A percentile compares a stretch with the other conserved stretches of the same genome.
Conservation (phyloP, 176 grass and related monocot species). For the Zea mays region DNA sequence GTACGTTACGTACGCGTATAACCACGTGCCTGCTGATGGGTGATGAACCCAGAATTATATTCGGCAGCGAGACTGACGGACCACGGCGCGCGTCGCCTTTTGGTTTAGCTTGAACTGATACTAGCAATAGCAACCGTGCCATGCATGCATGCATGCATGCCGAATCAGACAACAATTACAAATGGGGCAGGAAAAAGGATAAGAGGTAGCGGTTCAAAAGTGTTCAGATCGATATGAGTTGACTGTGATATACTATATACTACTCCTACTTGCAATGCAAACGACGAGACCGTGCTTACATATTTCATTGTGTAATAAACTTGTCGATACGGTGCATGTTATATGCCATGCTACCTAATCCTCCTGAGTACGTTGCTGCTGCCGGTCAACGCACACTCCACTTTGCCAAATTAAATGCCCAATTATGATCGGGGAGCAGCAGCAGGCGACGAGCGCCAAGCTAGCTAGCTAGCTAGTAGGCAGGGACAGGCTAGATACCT, state of each 20-base stretch:
- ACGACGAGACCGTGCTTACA: neutral
- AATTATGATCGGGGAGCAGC: conserved; percentile 24
- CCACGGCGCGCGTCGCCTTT: conserved; percentile 16
- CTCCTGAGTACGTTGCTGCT: neutral
- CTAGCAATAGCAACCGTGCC: neutral
- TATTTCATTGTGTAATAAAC: neutral
- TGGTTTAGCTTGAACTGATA: neutral
- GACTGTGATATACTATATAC: neutral
- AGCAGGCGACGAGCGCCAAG: too few relatives aligned
- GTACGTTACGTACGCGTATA: neutral
- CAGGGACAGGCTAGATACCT: conserved; percentile 23
- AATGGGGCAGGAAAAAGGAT: neutral
- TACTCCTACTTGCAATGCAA: conserved; percentile 6
- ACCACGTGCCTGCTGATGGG: conserved; percentile 9
- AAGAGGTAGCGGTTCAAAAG: neutral
- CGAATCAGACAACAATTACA: neutral
- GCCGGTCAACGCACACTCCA: conserved; percentile 27
- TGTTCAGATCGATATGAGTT: neutral
- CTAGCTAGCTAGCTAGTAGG: neutral
- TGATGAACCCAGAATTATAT: neutral
- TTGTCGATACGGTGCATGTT: conserved; percentile 13
- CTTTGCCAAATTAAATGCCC: conserved; percentile 11
- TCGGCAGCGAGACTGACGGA: conserved; percentile 45
- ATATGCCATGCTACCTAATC: conserved; percentile 50
- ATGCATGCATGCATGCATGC: neutral